Evolutionary conservation across 306 rosid genomes (phyloP), one percentile per base, ranked within the genome.

Genomic region (Sphenostylis stenocarpa): DNA sequence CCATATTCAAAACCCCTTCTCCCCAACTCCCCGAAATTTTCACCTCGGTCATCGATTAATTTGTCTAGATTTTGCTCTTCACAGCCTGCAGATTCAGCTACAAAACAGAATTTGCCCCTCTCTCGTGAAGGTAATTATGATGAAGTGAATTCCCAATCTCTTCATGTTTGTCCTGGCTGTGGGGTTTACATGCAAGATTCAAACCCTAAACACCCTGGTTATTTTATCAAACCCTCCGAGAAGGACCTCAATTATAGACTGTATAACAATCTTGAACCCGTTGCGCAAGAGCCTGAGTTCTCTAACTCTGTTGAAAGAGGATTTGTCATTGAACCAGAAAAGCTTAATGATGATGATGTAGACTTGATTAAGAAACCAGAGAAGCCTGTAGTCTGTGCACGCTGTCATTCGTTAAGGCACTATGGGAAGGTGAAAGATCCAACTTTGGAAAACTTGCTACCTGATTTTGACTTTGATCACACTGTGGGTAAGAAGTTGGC

Each of bases 371-470:
- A 3, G 66, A 86, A 80, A 57, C 80, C 63, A 5, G 90, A 85
- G 73, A 90, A 80, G 84, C 97, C 95, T 2, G 89, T 88, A 74
- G 97, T 92, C 14, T 95, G 98, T 49, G 90, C 87, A 7, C 91
- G 98, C 56, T 92, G 98, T 61, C 98, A 95, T 80, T 95, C 97
- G 0, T 67, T 95, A 78, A 83, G 98, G 87, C 91, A 92, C 79
- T 92, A 95, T 47, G 96, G 98, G 70, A 89, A 85, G 82, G 98
- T 92, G 73, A 92, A 92, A 89, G 95, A 92, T 83, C 89, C 89
- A n/a, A 67, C 90, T 4, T 85, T 89, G 69, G 98, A 95, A 85
- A 95, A 92, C 73, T 73, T 92, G 87, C 66, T 92, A 4, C 98
- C 97, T 8, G 96, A 95, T 81, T 95, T 95, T 21, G 97, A 95